Evolutionary conservation across 1,284 basidiomycete species (phyloP).

Genomic region (Ganoderma boninense): DNA sequence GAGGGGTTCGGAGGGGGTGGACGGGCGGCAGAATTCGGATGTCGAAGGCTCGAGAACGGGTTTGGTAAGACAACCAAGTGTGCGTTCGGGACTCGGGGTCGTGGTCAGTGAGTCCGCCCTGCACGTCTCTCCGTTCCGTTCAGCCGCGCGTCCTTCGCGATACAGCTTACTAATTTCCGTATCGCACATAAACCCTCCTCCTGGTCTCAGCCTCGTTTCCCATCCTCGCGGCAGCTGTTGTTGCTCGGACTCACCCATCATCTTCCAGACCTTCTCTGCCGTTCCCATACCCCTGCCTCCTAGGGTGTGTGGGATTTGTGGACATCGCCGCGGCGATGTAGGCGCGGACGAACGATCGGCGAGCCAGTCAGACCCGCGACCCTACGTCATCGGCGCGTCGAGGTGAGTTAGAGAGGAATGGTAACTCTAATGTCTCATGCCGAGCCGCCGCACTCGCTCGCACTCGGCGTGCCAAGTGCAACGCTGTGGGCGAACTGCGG

Average conservation of each 20-base stretch:
- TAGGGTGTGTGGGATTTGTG: background rate
- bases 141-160: constrained; percentile 17
- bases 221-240: background rate
- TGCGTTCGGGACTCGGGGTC: constrained; percentile 16
- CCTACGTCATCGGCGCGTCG: background rate
- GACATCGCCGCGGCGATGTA: background rate
- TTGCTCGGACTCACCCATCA: background rate
- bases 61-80: constrained; percentile 26
- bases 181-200: background rate
- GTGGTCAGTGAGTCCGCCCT: constrained; percentile 8
- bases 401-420: constrained; percentile 1
- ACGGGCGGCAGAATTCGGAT: constrained; percentile 35
- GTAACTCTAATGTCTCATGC: constrained; percentile 1
- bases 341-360: background rate
- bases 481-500: background rate
- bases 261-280: background rate
- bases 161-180: constrained; percentile 23
- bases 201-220: background rate
- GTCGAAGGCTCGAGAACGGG: constrained; percentile 34
- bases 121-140: constrained; percentile 22
- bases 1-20: constrained; percentile 22
- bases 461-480: background rate
- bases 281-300: background rate
- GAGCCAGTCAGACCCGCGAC: background rate
- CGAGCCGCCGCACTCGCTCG: background rate